Base-by-base conservation (phyloP, 345 rosid genomes). In the Heritiera fomes region DNA sequence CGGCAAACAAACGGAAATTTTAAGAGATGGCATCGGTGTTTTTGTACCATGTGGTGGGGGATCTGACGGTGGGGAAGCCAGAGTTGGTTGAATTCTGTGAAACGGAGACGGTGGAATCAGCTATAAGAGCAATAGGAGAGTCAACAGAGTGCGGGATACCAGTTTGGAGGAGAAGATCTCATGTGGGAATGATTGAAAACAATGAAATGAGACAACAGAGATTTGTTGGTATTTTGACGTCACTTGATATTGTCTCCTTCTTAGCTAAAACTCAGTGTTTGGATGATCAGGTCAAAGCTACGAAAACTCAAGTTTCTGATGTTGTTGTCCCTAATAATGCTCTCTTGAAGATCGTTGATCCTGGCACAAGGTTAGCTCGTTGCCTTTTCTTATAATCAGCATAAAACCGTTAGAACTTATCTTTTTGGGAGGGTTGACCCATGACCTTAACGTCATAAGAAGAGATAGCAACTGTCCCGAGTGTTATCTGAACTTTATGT, bases 11-110 rank as follows among this genome's bases (percentile, higher is more conserved):
- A 60, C 69, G 11, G 70, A 40, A 80, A 73, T 1, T 80, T 78
- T 34, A 2, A 72, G 69, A 34, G 10, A 92, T 96, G 98, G 98
- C 95, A 4, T 96, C 98, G 7, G 95, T 96, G 80, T 93, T 96
- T 64, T 66, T 96, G 56, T 90, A 96, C 67, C 99, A 96, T 74
- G 97, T 94, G 67, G 98, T 92, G 50, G 99, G 99, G 12, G 99
- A 96, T 91, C 93, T 96, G 80, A 96, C 98, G 34, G 98, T 96
- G 78, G 99, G 98, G 77, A 96, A 96, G 89, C 99, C 98, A 23
- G 99, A 94, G 83, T 84, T 94, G 83, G 89, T 85, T 17, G 99
- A 96, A 83, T 94, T 96, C 74, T 81, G 69, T 46, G 98, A 96
- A 86, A 88, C 93, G 4, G 98, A 91, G 88, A 94, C 93, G 15